Evolutionary conservation across 495 filamentous ascomycete genomes (phyloP), one percentile per base, ranked within the genome.

Genomic region (Penicillium arizonense): DNA sequence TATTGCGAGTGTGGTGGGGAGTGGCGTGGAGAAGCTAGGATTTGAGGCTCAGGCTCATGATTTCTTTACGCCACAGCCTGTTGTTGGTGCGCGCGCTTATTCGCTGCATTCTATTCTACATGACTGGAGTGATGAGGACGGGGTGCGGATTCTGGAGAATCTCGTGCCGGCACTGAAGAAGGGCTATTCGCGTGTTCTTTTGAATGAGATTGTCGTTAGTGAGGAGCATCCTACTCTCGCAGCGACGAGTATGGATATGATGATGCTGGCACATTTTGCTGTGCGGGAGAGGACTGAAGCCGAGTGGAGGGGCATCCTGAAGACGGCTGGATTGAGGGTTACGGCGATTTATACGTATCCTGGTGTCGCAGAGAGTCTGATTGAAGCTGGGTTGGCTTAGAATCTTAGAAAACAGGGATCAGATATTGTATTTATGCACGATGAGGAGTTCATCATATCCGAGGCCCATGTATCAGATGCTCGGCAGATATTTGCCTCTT

Each of bases 311-410:
- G 24, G 20, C 41, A 35, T 64, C 44, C 59, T 70, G 59, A 81
- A 74, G 10, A 74, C 55, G 50, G 87, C 80, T 66, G 87, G 84
- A 58, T 78, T 88, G 61, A 82, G 74, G 30, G 80, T 89, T 52
- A 80, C 82, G 44, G 63, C 74, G 23, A 74, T 76, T 5, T 18
- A 56, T 14, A 58, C 46, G 1, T 57, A 52, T 42, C 55, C 53
- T 0, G 56, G 57, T 12, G 59, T 52, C 20, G 61, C 59, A 16
- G 67, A 67, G 46, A 65, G 61, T 38, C 52, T 72, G 55, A 67
- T 72, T 50, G 67, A 72, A 47, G 56, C 57, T 3, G 63, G 67
- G 43, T 41, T 70, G 21, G 57, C 59, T 18, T 61, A 36, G 28
- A 1, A 6, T 30, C 9, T 7, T 6, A 4, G 28, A 30, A 9